Conservation (phyloP, 768 basidiomycete genomes). For the Kwoniella dendrophila region DNA sequence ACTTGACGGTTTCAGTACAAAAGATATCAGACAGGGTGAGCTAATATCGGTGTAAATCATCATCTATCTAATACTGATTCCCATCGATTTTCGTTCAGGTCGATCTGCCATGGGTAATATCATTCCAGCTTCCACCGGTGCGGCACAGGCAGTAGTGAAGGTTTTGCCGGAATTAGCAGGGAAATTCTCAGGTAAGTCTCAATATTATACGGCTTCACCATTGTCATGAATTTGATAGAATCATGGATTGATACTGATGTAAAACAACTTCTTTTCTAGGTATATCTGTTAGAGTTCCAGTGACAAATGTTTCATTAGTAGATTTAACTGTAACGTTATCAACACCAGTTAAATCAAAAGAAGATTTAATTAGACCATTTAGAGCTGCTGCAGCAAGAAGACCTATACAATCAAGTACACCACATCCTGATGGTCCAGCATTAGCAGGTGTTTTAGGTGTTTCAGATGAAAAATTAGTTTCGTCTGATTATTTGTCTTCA, state of each 20-base stretch:
- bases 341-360: constrained; percentile 46
- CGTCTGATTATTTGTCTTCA: constrained; percentile 53
- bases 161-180: constrained; percentile 56
- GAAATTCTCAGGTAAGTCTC: constrained; percentile 53
- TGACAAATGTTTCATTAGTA: constrained; percentile 56
- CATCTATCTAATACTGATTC: neutral
- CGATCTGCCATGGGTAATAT: constrained; percentile 53
- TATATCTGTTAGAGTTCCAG: constrained; percentile 56
- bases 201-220: neutral
- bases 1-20: constrained; percentile 55
- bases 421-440: constrained; percentile 21
- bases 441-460: constrained; percentile 51
- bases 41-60: neutral
- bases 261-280: constrained; percentile 39
- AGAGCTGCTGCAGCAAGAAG: constrained; percentile 38
- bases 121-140: constrained; percentile 55
- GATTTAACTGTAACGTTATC: constrained; percentile 54
- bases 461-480: constrained; percentile 55
- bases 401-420: constrained; percentile 24
- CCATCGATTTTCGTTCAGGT: constrained; percentile 30
- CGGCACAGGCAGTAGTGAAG: constrained; percentile 54
- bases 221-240: too few relatives aligned
- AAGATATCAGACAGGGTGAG: constrained; percentile 47
- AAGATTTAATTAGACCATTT: constrained; percentile 51
- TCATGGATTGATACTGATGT: too few relatives aligned